A percentile compares a stretch with the other conserved stretches of the same genome.
Conservation (phyloP, 257 asterid genomes). For the Rauvolfia tetraphylla region DNA sequence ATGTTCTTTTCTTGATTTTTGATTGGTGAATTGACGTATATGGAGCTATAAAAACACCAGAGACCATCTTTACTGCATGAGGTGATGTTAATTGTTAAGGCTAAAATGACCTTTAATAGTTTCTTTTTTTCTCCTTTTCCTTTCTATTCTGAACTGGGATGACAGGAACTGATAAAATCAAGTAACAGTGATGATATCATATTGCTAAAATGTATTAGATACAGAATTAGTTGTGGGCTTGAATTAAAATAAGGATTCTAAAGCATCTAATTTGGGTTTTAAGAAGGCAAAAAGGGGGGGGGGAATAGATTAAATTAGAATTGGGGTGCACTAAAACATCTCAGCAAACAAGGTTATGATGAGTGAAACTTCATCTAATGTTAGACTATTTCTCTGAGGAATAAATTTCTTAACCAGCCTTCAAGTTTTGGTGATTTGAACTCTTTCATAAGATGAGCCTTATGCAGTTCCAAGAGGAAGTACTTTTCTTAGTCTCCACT, state of each 20-base stretch:
- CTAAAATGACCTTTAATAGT: neutral
- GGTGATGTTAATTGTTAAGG: neutral
- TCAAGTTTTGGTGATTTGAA: neutral
- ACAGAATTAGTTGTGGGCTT: neutral
- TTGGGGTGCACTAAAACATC: neutral
- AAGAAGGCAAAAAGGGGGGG: neutral
- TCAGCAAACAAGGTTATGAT: neutral
- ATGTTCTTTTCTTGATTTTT: neutral
- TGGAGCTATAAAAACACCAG: neutral
- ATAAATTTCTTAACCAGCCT: neutral
- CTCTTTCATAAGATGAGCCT: neutral
- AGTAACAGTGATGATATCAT: no score
- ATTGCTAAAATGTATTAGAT: no score
- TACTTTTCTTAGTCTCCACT: neutral
- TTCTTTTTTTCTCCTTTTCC: neutral
- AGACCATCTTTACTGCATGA: neutral
- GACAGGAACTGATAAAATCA: neutral
- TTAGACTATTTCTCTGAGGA: neutral
- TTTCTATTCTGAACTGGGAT: neutral
- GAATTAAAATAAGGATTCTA: no score
- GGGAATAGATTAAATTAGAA: neutral
- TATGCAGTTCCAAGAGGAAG: neutral
- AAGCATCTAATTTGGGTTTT: neutral
- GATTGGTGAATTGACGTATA: neutral
- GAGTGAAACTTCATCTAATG: no score